phyloP scores from a whole-genome alignment of 1,284 basidiomycete genomes.

The Trametes sp. region DNA sequence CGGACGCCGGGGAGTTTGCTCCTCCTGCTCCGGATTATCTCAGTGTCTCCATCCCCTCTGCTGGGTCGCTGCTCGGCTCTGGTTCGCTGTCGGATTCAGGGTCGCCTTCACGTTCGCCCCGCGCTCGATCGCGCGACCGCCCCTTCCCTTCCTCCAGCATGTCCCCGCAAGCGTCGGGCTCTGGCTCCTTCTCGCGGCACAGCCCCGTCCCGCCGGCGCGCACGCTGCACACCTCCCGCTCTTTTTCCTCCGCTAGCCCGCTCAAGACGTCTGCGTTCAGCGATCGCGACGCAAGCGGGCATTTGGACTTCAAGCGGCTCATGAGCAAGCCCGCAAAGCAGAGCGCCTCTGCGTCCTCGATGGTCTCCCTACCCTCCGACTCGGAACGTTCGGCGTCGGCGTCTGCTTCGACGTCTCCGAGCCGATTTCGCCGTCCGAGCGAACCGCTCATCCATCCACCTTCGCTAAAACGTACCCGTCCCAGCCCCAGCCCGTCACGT shows the following conservation, averaged over 20 bases:
- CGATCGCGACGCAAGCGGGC: conserved; percentile 42
- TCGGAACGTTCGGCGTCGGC: conserved; percentile 34
- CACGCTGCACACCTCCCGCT: conserved; percentile 19
- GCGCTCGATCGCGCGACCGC: conserved; percentile 24
- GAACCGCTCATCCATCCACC: conserved; percentile 17
- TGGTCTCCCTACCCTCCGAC: conserved; percentile 44
- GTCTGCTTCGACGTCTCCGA: conserved; percentile 23
- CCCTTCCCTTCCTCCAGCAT: conserved; percentile 19
- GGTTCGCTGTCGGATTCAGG: conserved; percentile 29
- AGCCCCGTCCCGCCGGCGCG: conserved; percentile 25
- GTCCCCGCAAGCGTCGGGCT: conserved; percentile 13
- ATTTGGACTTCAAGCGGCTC: conserved; percentile 48
- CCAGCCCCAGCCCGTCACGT: conserved; percentile 13
- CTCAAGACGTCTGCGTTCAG: conserved; percentile 37
- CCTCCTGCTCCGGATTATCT: conserved; percentile 9
- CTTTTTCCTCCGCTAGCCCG: conserved; percentile 31
- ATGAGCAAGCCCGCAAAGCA: conserved; percentile 48
- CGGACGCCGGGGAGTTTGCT: conserved; percentile 21
- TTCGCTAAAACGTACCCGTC: conserved; percentile 8
- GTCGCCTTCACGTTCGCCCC: conserved; percentile 15
- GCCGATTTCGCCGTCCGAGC: conserved; percentile 24
- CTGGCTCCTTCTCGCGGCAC: conserved; percentile 22
- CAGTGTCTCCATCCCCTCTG: conserved; percentile 19
- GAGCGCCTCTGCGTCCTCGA: conserved; percentile 39
- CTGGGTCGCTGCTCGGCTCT: conserved; percentile 23